These are phyloP conservation scores for Kluyveromyces lactis DNA, from an alignment of 805 yeast genomes.

Conservation along the genomic window DNA sequence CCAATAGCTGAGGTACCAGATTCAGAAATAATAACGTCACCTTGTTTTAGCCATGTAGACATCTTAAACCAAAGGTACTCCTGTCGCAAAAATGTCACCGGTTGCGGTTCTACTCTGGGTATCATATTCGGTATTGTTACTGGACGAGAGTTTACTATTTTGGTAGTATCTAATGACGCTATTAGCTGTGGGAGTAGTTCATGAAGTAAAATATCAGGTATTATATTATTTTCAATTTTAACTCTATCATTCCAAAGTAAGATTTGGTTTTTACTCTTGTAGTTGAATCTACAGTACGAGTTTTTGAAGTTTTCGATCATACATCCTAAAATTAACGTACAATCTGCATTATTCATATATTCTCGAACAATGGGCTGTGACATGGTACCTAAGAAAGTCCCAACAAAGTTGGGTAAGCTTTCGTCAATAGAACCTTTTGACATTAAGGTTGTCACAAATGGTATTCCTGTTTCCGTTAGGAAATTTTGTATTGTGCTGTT, in stretches of 20 bases:
- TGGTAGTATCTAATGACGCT: slow-evolving; percentile 23
- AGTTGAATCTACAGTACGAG: slow-evolving; percentile 46
- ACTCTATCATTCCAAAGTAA: slow-evolving; percentile 51
- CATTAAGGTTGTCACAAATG: slow-evolving; percentile 45
- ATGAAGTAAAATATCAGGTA: slow-evolving; percentile 49
- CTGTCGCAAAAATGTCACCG: slow-evolving; percentile 28
- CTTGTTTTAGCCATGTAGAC: slow-evolving; percentile 42
- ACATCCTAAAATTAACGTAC: slow-evolving; percentile 58
- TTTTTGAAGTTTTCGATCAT: slow-evolving; percentile 51
- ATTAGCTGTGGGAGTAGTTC: slow-evolving; percentile 26
- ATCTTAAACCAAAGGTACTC: slow-evolving; percentile 45
- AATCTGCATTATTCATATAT: slow-evolving; percentile 46
- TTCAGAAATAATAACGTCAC: slow-evolving; percentile 53
- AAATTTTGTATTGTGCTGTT: slow-evolving; percentile 35
- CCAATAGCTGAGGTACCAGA: slow-evolving; percentile 64
- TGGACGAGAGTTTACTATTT: slow-evolving; percentile 10
- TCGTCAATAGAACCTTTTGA: slow-evolving; percentile 64
- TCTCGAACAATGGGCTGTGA: slow-evolving; percentile 40
- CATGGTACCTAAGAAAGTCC: slow-evolving; percentile 54
- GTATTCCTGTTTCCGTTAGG: slow-evolving; percentile 39
- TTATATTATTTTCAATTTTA: slow-evolving; percentile 42
- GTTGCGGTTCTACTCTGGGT: slow-evolving; percentile 17
- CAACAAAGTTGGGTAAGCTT: slow-evolving; percentile 44
- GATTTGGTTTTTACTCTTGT: slow-evolving; percentile 44
- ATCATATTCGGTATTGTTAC: slow-evolving; percentile 15